phyloP scores from a whole-genome alignment of 2,329 filamentous ascomycete genomes.

The Chalara sp. region DNA sequence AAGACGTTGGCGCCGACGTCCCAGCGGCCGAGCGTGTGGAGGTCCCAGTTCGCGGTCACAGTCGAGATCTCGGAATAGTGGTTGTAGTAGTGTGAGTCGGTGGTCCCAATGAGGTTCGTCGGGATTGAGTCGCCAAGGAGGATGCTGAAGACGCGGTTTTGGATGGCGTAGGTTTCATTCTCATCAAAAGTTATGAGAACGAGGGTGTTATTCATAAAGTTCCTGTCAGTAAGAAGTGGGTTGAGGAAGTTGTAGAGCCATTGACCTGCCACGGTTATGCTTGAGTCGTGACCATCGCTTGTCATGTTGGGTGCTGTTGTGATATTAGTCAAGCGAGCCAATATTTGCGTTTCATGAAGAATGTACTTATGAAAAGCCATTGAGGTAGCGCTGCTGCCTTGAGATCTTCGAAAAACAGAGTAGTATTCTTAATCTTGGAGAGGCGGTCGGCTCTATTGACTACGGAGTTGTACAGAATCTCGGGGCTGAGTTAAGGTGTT shows the following conservation, averaged over 20 bases:
- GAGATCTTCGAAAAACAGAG: conserved; percentile 61
- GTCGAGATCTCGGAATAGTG: conserved; percentile 67
- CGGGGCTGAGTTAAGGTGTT: conserved; percentile 27
- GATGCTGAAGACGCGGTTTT: conserved; percentile 65
- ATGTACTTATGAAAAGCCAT: conserved; percentile 33
- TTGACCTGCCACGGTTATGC: conserved; percentile 58
- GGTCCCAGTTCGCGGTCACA: conserved; percentile 59
- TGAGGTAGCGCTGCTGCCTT: conserved; percentile 58
- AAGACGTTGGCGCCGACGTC: conserved; percentile 70
- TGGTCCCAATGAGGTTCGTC: conserved; percentile 54
- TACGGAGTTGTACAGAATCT: conserved; percentile 60
- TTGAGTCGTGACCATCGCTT: conserved; percentile 68
- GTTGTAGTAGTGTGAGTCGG: conserved; percentile 63
- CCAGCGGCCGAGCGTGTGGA: conserved; percentile 63
- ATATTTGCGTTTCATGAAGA: not conserved
- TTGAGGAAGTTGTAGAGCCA: conserved; percentile 65
- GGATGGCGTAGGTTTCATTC: conserved; percentile 58
- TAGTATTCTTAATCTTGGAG: conserved; percentile 68
- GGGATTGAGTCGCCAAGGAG: conserved; percentile 72
- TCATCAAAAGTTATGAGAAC: conserved; percentile 77
- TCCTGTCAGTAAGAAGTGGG: conserved; percentile 59
- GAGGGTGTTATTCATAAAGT: conserved; percentile 71
- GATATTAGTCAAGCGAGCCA: conserved; percentile 39
- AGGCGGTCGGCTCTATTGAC: conserved; percentile 52
- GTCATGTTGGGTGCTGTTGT: conserved; percentile 70